phyloP scores from a whole-genome alignment of 2,329 filamentous ascomycete genomes.

The Blumeria hordei region DNA sequence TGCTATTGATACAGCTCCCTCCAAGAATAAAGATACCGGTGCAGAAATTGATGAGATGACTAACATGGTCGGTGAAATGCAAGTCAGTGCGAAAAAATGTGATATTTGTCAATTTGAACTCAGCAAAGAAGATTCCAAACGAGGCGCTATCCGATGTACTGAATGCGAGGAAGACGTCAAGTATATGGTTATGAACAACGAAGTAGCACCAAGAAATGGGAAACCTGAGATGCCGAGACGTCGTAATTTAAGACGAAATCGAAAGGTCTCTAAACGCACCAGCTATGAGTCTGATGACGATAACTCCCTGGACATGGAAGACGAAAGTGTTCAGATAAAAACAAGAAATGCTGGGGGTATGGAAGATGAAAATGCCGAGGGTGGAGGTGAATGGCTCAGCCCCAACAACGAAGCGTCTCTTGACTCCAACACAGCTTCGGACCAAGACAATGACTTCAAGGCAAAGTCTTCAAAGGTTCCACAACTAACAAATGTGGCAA shows the following conservation, averaged over 20 bases:
- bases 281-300: not conserved
- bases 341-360: constrained; percentile 57
- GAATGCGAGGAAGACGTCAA: constrained; percentile 44
- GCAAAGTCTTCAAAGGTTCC: constrained; percentile 8
- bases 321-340: constrained; percentile 60
- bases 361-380: constrained; percentile 75
- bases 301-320: constrained; percentile 36
- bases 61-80: constrained; percentile 66
- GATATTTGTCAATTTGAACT: constrained; percentile 15
- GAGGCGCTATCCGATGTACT: constrained; percentile 34
- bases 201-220: constrained; percentile 19
- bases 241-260: constrained; percentile 7
- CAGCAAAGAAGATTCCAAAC: constrained; percentile 10
- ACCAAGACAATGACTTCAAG: constrained; percentile 13
- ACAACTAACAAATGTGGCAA: constrained; percentile 24
- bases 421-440: constrained; percentile 1
- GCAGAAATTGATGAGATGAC: constrained; percentile 55
- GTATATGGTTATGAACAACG: constrained; percentile 29
- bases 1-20: constrained; percentile 41
- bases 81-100: constrained; percentile 17
- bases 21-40: constrained; percentile 21
- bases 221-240: constrained; percentile 18
- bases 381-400: constrained; percentile 55
- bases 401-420: constrained; percentile 28
- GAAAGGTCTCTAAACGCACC: constrained; percentile 19